These are phyloP conservation scores for Planoprotostelium fungivorum DNA, from an alignment of 78 protist species.

Conservation along the genomic window DNA sequence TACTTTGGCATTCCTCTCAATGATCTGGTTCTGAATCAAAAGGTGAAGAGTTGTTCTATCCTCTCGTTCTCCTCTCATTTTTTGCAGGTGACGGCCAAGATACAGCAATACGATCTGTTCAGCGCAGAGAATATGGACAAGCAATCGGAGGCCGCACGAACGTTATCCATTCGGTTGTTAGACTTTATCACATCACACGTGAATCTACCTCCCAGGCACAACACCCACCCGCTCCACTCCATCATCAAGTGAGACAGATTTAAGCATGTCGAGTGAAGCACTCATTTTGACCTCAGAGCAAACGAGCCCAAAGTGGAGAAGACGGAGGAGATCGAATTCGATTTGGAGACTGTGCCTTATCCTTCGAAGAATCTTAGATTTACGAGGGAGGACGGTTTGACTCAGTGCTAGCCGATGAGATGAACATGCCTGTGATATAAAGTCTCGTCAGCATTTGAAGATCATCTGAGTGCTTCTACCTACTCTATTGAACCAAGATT, in stretches of 20 bases:
- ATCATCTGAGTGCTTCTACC: no score
- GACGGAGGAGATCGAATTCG: not conserved
- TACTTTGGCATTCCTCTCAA: constrained; percentile 63
- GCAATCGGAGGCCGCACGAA: not conserved
- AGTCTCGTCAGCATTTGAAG: no score
- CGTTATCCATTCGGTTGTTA: not conserved
- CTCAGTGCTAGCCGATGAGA: no score
- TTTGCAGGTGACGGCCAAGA: not conserved
- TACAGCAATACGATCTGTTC: not conserved
- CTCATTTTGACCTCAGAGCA: not conserved
- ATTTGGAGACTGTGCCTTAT: not conserved
- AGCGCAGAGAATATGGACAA: not conserved
- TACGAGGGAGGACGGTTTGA: not conserved
- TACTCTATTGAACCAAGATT: no score
- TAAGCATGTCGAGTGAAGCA: not conserved
- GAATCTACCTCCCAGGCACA: not conserved
- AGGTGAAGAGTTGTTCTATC: not conserved
- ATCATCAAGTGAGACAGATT: not conserved
- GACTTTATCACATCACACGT: not conserved
- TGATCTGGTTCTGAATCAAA: constrained; percentile 13
- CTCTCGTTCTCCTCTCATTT: no score
- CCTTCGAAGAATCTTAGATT: not conserved
- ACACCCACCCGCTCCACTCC: not conserved
- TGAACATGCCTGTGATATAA: no score
- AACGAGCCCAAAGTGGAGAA: not conserved